phyloP scores from a whole-genome alignment of 345 rosid genomes.

The Citrus glauca region DNA sequence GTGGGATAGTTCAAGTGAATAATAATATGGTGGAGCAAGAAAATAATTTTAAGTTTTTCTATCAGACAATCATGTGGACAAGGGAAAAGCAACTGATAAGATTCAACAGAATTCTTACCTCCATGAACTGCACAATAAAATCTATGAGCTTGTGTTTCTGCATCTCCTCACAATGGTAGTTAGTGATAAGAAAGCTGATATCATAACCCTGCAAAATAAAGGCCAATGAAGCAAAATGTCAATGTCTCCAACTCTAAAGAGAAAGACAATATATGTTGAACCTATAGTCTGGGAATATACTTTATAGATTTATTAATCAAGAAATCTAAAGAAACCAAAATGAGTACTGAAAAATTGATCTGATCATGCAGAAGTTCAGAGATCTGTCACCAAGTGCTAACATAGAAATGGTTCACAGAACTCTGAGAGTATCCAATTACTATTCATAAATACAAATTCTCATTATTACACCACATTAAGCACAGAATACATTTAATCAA shows the following conservation, averaged over 20 bases:
- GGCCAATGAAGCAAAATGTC: conserved; percentile 4
- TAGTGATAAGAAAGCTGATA: conserved; percentile 93
- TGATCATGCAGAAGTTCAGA: neutral
- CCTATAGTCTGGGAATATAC: neutral
- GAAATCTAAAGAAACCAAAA: neutral
- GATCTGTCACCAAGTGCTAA: neutral
- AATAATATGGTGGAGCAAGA: neutral
- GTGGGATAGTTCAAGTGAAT: neutral
- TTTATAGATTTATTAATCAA: neutral
- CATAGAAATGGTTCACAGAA: neutral
- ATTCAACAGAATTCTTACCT: conserved; percentile 53
- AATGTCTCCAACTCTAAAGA: neutral
- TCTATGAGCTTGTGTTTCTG: conserved; percentile 94
- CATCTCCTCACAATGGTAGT: conserved; percentile 98
- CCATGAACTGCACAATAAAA: conserved; percentile 97
- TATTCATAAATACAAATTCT: neutral
- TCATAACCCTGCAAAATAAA: conserved; percentile 78
- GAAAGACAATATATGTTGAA: neutral
- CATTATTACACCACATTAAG: neutral
- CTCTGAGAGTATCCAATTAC: neutral
- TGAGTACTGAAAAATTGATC: neutral
- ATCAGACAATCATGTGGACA: neutral
- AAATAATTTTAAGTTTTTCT: neutral
- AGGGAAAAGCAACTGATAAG: neutral
- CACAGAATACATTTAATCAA: neutral